A percentile compares a stretch with the other conserved stretches of the same genome.
Conservation (phyloP, 805 yeast species). For the Yarrowia divulgata region DNA sequence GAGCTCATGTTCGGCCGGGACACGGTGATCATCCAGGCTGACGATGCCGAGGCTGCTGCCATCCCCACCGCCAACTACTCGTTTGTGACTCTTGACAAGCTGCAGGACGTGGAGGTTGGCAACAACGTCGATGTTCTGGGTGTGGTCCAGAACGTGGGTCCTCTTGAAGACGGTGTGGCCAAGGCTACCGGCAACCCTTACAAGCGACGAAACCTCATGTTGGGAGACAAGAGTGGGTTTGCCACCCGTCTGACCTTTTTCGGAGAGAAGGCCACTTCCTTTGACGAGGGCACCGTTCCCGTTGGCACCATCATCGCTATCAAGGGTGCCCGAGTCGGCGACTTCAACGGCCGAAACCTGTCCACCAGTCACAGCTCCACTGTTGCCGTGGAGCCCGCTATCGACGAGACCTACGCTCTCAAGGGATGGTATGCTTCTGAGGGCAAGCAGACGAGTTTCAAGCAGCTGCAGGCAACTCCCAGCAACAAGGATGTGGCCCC, state of each 20-base stretch:
- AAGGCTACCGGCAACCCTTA: constrained; percentile 88
- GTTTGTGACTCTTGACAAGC: constrained; percentile 71
- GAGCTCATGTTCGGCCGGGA: constrained; percentile 85
- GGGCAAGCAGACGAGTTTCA: constrained; percentile 70
- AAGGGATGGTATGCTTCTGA: constrained; percentile 95
- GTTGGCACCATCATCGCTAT: constrained; percentile 77
- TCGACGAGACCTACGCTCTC: constrained; percentile 82
- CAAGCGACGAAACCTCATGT: constrained; percentile 85
- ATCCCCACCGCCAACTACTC: constrained; percentile 83
- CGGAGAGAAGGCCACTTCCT: constrained; percentile 86
- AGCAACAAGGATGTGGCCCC: constrained; percentile 57
- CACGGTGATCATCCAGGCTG: constrained; percentile 75
- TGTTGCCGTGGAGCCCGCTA: constrained; percentile 81
- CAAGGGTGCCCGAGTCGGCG: constrained; percentile 88
- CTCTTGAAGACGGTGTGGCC: constrained; percentile 78
- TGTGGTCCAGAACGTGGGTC: constrained; percentile 77
- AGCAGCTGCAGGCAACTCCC: constrained; percentile 60
- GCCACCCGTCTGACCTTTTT: constrained; percentile 84
- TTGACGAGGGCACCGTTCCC: constrained; percentile 57
- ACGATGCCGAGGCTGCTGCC: constrained; percentile 56
- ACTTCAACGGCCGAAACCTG: constrained; percentile 84
- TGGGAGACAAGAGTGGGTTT: constrained; percentile 84
- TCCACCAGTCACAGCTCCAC: constrained; percentile 82
- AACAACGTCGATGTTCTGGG: constrained; percentile 87
- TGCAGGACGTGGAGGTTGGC: constrained; percentile 73